Evolutionary conservation across 352 stramenopile genomes (phyloP).

Genomic region (Aphanomyces astaci): DNA sequence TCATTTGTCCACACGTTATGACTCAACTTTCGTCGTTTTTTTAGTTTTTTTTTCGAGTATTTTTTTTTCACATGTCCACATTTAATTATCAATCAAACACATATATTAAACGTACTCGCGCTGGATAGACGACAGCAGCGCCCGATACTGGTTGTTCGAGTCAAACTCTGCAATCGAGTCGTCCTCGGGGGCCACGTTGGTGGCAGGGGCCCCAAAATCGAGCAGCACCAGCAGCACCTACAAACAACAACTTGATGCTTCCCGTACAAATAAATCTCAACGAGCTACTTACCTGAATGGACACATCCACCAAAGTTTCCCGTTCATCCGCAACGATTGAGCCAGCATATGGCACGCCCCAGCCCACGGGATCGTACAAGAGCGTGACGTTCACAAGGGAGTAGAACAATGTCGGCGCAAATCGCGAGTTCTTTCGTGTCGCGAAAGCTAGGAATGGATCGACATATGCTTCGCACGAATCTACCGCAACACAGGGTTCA

Average conservation of each 20-base stretch:
- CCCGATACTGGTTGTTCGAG: slow-evolving; percentile 55
- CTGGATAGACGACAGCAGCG: slow-evolving; percentile 55
- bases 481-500: slow-evolving; percentile 19
- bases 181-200: not conserved
- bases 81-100: too few species aligned
- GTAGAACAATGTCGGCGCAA: slow-evolving; percentile 93
- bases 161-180: not conserved
- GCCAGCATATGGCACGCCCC: slow-evolving; percentile 81
- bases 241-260: slow-evolving; percentile 26
- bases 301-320: slow-evolving; percentile 86
- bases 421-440: slow-evolving; percentile 84
- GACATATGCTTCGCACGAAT: slow-evolving; percentile 85
- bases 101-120: slow-evolving; percentile 42
- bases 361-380: slow-evolving; percentile 88
- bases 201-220: slow-evolving; percentile 80
- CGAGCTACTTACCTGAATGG: slow-evolving; percentile 25
- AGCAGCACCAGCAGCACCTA: slow-evolving; percentile 93
- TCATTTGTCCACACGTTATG: too few species aligned
- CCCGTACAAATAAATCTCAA: too few species aligned
- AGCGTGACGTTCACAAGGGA: slow-evolving; percentile 94
- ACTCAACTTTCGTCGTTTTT: too few species aligned
- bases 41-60: too few species aligned
- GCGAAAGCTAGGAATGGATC: slow-evolving; percentile 89
- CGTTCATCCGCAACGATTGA: slow-evolving; percentile 86
- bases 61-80: too few species aligned